Evolutionary conservation across 192 early-diverging fungal genomes (phyloP).

Genomic region (Ambispora gerdemannii): DNA sequence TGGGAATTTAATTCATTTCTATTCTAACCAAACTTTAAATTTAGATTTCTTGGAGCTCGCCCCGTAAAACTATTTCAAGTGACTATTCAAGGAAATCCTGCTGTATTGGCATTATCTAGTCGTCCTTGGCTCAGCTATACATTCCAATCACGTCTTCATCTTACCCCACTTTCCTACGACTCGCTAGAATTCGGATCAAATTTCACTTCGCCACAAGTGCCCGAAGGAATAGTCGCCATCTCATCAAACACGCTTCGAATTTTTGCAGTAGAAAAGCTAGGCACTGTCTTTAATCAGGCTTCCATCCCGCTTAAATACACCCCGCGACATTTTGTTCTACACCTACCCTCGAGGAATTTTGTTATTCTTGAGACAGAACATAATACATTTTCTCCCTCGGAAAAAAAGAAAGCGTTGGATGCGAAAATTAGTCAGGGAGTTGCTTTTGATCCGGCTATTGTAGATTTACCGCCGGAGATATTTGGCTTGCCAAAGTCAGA

Average conservation of each 20-base stretch:
- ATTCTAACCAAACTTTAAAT: no score
- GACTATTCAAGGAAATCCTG: constrained; percentile 61
- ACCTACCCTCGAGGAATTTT: constrained; percentile 76
- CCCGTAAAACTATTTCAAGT: constrained; percentile 77
- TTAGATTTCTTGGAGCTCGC: constrained; percentile 82
- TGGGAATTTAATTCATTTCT: no score
- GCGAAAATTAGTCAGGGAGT: constrained; percentile 50
- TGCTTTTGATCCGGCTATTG: constrained; percentile 52
- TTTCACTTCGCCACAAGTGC: constrained; percentile 81
- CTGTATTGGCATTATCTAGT: constrained; percentile 78
- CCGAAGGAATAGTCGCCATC: constrained; percentile 87
- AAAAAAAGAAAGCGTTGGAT: constrained; percentile 57
- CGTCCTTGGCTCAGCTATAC: constrained; percentile 89
- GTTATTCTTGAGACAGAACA: constrained; percentile 89
- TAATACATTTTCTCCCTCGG: constrained; percentile 62
- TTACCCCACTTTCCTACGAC: constrained; percentile 86
- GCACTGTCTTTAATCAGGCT: constrained; percentile 79
- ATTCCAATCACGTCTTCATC: constrained; percentile 64
- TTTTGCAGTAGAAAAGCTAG: constrained; percentile 80
- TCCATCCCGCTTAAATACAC: constrained; percentile 82
- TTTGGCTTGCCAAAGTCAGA: constrained; percentile 74
- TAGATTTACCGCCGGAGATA: constrained; percentile 64
- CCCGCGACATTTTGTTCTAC: constrained; percentile 76
- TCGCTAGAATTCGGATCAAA: constrained; percentile 77
- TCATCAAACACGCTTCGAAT: constrained; percentile 82